Percentiles rank a stretch among this genome's conserved stretches.
Conservation (phyloP, 2,329 filamentous ascomycete genomes). For the Colletotrichum magnum region DNA sequence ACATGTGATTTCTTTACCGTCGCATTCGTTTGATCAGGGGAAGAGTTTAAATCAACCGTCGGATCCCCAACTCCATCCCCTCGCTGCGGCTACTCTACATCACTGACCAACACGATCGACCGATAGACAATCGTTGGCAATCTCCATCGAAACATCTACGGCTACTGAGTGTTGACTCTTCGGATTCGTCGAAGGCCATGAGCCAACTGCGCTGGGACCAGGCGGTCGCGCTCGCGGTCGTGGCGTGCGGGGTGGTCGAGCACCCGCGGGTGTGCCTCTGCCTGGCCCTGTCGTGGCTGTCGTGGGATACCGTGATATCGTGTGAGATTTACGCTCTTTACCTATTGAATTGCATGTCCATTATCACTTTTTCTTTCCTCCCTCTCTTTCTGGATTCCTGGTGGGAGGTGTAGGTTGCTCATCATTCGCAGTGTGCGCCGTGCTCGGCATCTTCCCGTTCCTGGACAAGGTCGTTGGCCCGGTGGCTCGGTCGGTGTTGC, state of each 20-base stretch:
- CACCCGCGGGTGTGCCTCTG: constrained; percentile 19
- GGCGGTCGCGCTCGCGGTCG: background rate
- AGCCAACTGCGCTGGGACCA: background rate
- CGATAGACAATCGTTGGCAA: background rate
- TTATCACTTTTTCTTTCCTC: no score
- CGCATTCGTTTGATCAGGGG: background rate
- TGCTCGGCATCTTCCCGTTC: constrained; percentile 27
- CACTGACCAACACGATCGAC: background rate
- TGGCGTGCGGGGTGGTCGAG: constrained; percentile 7
- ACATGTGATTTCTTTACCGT: background rate
- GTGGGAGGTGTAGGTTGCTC: background rate
- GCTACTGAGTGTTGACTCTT: no score
- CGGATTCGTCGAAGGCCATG: background rate
- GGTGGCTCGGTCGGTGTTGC: background rate
- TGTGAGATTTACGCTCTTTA: background rate
- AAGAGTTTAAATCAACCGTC: background rate
- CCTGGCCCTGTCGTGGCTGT: constrained; percentile 4
- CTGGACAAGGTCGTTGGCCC: constrained; percentile 9
- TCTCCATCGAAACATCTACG: no score
- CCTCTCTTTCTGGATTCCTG: no score
- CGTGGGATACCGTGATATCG: constrained; percentile 1
- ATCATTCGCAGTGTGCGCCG: constrained; percentile 6
- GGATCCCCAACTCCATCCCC: background rate
- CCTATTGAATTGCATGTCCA: background rate
- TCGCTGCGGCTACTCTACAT: background rate